A percentile compares a stretch with the other conserved stretches of the same genome.
Conservation (phyloP, 176 grass and related monocot species). For the Avena insularis region DNA sequence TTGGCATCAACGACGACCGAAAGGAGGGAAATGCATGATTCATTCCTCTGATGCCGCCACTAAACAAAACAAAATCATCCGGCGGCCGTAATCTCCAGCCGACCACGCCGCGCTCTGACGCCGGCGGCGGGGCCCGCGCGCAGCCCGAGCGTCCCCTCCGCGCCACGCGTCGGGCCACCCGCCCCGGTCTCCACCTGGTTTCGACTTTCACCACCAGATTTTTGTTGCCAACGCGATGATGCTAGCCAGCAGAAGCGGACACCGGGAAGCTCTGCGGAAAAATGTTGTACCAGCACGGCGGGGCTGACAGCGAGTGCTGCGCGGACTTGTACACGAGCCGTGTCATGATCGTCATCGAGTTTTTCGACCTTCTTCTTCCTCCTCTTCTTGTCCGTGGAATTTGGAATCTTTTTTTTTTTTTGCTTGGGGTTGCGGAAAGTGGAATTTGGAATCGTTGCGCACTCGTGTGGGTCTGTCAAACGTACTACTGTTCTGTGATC, state of each 20-base stretch:
- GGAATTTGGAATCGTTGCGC: not conserved
- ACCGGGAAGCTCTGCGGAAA: not conserved
- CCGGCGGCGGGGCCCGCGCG: not conserved
- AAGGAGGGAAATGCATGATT: not conserved
- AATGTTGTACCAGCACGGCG: not conserved
- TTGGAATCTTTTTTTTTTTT: not conserved
- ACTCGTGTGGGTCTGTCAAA: not conserved
- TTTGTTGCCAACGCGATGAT: constrained; percentile 10
- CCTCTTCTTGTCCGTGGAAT: not conserved
- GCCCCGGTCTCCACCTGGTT: not conserved
- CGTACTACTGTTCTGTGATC: not conserved
- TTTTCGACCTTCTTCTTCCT: not conserved
- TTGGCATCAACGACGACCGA: not conserved
- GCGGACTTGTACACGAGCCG: not conserved
- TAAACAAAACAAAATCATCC: constrained; percentile 12
- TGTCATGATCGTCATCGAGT: not conserved
- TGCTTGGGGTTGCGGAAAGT: too few relatives aligned
- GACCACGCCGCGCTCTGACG: constrained; percentile 52
- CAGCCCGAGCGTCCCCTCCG: constrained; percentile 3
- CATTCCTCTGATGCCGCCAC: constrained; percentile 18
- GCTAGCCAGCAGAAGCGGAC: not conserved
- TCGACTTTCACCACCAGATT: not conserved
- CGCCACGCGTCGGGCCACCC: constrained; percentile 34
- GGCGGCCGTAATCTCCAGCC: constrained; percentile 43
- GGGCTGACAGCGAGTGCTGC: not conserved